Evolutionary conservation across 352 stramenopile genomes (phyloP).

Genomic region (Pythium phragmitis): DNA sequence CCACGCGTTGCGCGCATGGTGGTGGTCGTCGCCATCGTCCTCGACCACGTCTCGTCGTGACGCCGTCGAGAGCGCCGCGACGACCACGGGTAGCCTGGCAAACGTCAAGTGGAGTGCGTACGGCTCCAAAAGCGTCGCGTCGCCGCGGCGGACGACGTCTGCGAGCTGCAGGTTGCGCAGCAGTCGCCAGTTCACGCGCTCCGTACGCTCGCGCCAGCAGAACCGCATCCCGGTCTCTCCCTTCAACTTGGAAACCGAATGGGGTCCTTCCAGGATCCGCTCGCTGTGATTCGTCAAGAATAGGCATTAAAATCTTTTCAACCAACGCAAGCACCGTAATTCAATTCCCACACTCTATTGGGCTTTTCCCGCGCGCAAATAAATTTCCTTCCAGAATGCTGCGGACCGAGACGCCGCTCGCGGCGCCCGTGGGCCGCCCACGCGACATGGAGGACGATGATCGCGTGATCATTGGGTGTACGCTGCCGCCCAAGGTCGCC

Average conservation of each 20-base stretch:
- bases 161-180: slow-evolving; percentile 47
- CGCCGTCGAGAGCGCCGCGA: slow-evolving; percentile 13
- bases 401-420: background rate
- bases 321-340: background rate
- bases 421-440: background rate
- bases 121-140: slow-evolving; percentile 61
- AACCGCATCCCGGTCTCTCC: slow-evolving; percentile 35
- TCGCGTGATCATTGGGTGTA: slow-evolving; percentile 34
- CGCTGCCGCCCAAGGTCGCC: slow-evolving; percentile 43
- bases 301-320: background rate
- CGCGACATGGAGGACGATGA: slow-evolving; percentile 5
- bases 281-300: background rate
- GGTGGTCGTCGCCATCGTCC: slow-evolving; percentile 12
- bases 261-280: background rate
- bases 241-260: slow-evolving; percentile 12
- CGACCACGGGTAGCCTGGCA: slow-evolving; percentile 40
- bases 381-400: background rate
- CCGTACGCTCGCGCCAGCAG: slow-evolving; percentile 73
- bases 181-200: slow-evolving; percentile 74
- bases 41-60: slow-evolving; percentile 8
- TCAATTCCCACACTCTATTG: background rate
- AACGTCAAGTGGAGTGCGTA: slow-evolving; percentile 78
- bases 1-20: slow-evolving; percentile 49
- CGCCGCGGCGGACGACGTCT: slow-evolving; percentile 49
- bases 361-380: background rate